Evolutionary conservation across 2,329 filamentous ascomycete genomes (phyloP), one percentile per base, ranked within the genome.

Genomic region (Pyricularia sp.): DNA sequence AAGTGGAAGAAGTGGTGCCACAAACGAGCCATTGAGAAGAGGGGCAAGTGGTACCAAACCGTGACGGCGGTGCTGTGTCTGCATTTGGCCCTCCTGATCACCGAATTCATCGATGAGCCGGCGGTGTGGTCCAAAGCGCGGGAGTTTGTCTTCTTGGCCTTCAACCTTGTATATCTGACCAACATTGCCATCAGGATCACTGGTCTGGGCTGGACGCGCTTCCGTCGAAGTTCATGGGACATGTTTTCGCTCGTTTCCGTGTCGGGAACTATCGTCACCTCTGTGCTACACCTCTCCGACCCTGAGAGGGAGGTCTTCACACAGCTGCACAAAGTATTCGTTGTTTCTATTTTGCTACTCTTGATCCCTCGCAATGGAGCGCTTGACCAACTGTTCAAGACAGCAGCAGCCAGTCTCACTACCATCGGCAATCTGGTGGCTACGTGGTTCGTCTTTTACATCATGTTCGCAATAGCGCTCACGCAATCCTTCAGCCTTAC

Each of bases 331-430:
- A 99, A 99, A 79, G 87, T 97, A 70, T 97, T 97, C 78, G 85
- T 99, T 36, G 95, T 98, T 25, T 90, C 92, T 10, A 91, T 98
- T 68, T 90, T 95, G 2, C 84, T 98, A 10, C 83, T 99, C 67
- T 86, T 99, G 42, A 99, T 99, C 71, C 95, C 95, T 0, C 88
- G 96, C 67, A 99, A 99, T 77, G 96, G 99, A 74, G 94, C 97
- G 66, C 86, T 99, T 26, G 96, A 99, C 77, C 95, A 99, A 77
- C 87, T 99, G 0, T 99, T 99, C 87, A 99, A 99, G 79, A 99
- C 96, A 1, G 96, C 94, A 0, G 95, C 95, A 12, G 95, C 94
- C 68, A 97, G 92, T 88, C 81, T 99, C 73, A 90, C 92, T 2
- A 89, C 92, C 23, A 99, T 99, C 73, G 88, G 91, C 69, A 99